phyloP scores from a whole-genome alignment of 495 filamentous ascomycete species.

The Aspergillus nanangensis region DNA sequence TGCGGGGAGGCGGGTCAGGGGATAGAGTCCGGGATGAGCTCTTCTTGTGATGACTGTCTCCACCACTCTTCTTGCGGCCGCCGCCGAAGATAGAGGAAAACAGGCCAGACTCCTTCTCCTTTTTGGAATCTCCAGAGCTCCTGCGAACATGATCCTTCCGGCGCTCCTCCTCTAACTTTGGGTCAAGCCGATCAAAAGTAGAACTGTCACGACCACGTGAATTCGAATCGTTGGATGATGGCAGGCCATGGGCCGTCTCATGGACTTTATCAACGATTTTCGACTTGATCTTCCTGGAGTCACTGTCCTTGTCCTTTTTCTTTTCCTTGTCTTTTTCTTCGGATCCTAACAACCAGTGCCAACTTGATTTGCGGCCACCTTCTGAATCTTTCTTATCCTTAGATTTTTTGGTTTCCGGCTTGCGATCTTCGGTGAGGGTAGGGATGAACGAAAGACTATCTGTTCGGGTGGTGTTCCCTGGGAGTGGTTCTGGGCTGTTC shows the following conservation, averaged over 20 bases:
- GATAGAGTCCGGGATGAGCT: slow-evolving; percentile 70
- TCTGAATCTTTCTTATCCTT: slow-evolving; percentile 60
- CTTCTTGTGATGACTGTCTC: slow-evolving; percentile 65
- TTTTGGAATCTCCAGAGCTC: slow-evolving; percentile 69
- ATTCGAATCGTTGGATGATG: slow-evolving; percentile 68
- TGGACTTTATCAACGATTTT: slow-evolving; percentile 55
- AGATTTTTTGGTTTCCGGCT: slow-evolving; percentile 57
- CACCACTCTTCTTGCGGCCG: slow-evolving; percentile 68
- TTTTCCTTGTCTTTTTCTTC: slow-evolving; percentile 69
- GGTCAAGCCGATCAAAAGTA: slow-evolving; percentile 72
- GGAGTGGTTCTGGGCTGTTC: slow-evolving; percentile 47
- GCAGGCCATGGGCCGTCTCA: slow-evolving; percentile 73
- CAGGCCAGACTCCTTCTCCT: slow-evolving; percentile 76
- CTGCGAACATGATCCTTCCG: slow-evolving; percentile 77
- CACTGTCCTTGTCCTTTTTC: slow-evolving; percentile 52
- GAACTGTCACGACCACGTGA: slow-evolving; percentile 76
- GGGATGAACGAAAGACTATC: slow-evolving; percentile 83
- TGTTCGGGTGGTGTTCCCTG: slow-evolving; percentile 67
- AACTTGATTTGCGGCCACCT: slow-evolving; percentile 71
- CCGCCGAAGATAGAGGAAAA: slow-evolving; percentile 91
- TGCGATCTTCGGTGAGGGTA: slow-evolving; percentile 65
- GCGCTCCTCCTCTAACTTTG: slow-evolving; percentile 73
- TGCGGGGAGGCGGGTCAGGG: slow-evolving; percentile 68
- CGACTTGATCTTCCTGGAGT: slow-evolving; percentile 54
- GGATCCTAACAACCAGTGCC: slow-evolving; percentile 70